Evolutionary conservation across 2,329 filamentous ascomycete species (phyloP).

Genomic region (Scopulariopsis brevicaulis): DNA sequence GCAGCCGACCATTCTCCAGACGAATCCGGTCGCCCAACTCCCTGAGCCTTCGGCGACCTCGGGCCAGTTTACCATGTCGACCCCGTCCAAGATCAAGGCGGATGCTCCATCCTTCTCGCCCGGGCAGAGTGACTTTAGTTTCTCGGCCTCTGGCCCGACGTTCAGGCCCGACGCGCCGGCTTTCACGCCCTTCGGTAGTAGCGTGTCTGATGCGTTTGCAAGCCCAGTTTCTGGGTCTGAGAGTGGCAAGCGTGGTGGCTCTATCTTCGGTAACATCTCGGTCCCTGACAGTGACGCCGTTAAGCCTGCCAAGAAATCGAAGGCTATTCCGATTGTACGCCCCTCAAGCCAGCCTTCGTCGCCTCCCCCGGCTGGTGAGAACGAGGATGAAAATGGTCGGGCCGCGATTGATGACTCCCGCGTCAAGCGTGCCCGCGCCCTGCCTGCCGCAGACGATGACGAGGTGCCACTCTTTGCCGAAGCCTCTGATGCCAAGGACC

Average conservation of each 20-base stretch:
- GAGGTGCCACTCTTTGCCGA: constrained; percentile 66
- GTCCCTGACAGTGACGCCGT: constrained; percentile 42
- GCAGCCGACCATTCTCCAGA: constrained; percentile 3
- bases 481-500: constrained; percentile 19
- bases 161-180: constrained; percentile 68
- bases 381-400: constrained; percentile 48
- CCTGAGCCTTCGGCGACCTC: constrained; percentile 22
- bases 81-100: constrained; percentile 51
- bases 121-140: constrained; percentile 51
- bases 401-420: constrained; percentile 51
- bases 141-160: constrained; percentile 53
- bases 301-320: constrained; percentile 61
- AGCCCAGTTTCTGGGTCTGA: constrained; percentile 35
- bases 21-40: constrained; percentile 27
- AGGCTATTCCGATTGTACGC: constrained; percentile 70
- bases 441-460: constrained; percentile 50
- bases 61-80: constrained; percentile 24
- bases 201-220: constrained; percentile 31
- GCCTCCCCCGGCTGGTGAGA: constrained; percentile 15
- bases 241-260: constrained; percentile 27
- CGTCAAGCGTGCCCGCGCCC: constrained; percentile 62
- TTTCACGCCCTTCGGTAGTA: constrained; percentile 53
- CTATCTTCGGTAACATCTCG: constrained; percentile 62
- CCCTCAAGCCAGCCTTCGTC: constrained; percentile 42
- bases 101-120: constrained; percentile 63